Conservation (phyloP, 495 filamentous ascomycete genomes). For the Cercophora samala region DNA sequence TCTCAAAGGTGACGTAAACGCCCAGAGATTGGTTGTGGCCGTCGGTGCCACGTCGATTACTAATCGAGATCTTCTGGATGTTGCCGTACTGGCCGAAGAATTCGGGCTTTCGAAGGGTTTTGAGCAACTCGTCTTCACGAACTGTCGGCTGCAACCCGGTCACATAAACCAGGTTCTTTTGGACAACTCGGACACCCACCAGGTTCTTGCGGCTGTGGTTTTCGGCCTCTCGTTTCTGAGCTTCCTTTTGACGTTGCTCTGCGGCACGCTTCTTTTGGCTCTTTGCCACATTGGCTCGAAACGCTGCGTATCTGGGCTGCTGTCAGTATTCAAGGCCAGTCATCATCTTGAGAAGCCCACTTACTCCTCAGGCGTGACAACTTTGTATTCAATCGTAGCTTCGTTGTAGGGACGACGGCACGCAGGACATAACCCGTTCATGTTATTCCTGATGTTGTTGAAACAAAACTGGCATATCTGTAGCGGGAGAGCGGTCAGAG, state of each 20-base stretch:
- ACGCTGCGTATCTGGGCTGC: constrained; percentile 49
- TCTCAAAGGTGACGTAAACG: constrained; percentile 94
- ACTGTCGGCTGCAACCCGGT: constrained; percentile 88
- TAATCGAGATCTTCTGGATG: constrained; percentile 98
- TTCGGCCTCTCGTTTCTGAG: constrained; percentile 92
- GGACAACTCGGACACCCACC: constrained; percentile 88
- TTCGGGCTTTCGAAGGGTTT: constrained; percentile 78
- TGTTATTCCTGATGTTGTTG: constrained; percentile 95
- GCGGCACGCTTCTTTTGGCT: constrained; percentile 83
- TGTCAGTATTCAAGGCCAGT: constrained; percentile 27
- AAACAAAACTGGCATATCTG: constrained; percentile 99
- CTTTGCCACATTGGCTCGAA: constrained; percentile 82
- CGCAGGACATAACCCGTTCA: constrained; percentile 94
- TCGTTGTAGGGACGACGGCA: constrained; percentile 94
- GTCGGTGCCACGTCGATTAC: constrained; percentile 79
- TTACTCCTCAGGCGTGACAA: constrained; percentile 89
- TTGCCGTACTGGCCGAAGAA: constrained; percentile 99
- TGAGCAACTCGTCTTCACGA: constrained; percentile 83
- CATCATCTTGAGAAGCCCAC: background rate
- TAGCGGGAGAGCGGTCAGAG: constrained; percentile 20
- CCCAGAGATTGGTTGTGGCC: constrained; percentile 75
- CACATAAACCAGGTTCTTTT: constrained; percentile 98
- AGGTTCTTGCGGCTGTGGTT: constrained; percentile 91
- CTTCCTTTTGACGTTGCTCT: constrained; percentile 89
- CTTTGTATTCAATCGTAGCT: constrained; percentile 92